phyloP scores from a whole-genome alignment of 2,329 filamentous ascomycete genomes.

The Colletotrichum tropicicola region DNA sequence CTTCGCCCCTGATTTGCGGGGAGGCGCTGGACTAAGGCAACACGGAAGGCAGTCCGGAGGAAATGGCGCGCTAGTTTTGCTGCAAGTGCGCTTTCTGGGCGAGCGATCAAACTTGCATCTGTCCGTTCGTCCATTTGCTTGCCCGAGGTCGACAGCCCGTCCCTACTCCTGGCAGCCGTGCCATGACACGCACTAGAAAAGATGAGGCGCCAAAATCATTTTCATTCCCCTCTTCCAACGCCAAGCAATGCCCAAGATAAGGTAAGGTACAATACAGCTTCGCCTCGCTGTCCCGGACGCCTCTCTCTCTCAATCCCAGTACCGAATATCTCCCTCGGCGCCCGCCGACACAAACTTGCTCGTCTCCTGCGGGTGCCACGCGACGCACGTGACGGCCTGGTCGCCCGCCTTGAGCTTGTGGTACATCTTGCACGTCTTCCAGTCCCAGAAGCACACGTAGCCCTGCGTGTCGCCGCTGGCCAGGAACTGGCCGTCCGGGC shows the following conservation, averaged over 20 bases:
- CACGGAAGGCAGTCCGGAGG: background rate
- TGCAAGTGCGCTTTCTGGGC: too few species aligned
- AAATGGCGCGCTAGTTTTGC: background rate
- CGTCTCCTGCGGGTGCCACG: constrained; percentile 98
- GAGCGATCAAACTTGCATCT: too few species aligned
- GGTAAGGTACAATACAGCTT: constrained; percentile 9
- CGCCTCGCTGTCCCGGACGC: too few species aligned
- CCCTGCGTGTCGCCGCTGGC: constrained; percentile 88
- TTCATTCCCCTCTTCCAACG: constrained; percentile 23
- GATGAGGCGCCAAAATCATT: background rate
- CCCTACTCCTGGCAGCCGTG: too few species aligned
- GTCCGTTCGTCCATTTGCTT: background rate
- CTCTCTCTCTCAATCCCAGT: constrained; percentile 78
- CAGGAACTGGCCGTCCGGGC: constrained; percentile 91
- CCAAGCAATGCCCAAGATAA: constrained; percentile 26
- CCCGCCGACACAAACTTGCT: constrained; percentile 94
- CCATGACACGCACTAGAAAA: background rate
- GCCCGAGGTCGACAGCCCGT: too few species aligned
- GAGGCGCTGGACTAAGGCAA: too few species aligned
- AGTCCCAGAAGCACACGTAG: constrained; percentile 97
- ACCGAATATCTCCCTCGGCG: constrained; percentile 86
- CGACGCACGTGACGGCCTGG: constrained; percentile 82
- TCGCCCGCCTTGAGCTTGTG: constrained; percentile 92
- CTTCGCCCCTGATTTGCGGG: background rate
- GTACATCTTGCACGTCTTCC: constrained; percentile 99